phyloP scores from a whole-genome alignment of 1,284 basidiomycete species.

The Moesziomyces globuligerus region DNA sequence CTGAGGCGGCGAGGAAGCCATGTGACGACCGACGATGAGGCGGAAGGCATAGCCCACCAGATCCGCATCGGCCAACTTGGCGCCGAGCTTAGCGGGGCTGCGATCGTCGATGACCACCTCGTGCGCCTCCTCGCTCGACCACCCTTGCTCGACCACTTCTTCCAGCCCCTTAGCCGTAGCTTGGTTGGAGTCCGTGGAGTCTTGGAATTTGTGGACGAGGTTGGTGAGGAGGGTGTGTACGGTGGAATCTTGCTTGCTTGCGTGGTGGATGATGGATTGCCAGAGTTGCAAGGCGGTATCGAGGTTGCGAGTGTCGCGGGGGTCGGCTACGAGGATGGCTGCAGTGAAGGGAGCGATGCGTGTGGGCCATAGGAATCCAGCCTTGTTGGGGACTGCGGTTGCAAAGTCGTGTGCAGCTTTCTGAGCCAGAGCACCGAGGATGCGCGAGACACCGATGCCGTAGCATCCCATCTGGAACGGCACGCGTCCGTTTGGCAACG shows the following conservation, averaged over 20 bases:
- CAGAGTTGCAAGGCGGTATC: constrained; percentile 4
- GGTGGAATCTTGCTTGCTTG: neutral
- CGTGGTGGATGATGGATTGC: neutral
- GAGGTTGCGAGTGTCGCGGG: constrained; percentile 8
- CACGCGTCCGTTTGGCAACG: constrained; percentile 19
- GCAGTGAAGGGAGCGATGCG: constrained; percentile 56
- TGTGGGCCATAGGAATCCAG: constrained; percentile 62
- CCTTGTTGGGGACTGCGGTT: constrained; percentile 4
- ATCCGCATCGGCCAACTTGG: constrained; percentile 66
- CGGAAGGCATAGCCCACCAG: constrained; percentile 62
- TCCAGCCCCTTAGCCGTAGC: too few relatives aligned
- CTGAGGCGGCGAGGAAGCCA: constrained; percentile 2
- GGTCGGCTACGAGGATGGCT: constrained; percentile 22
- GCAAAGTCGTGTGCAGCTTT: constrained; percentile 19
- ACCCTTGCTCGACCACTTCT: neutral
- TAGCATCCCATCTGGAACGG: constrained; percentile 68
- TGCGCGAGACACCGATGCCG: constrained; percentile 67
- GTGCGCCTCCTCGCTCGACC: constrained; percentile 5
- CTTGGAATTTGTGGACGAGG: too few relatives aligned
- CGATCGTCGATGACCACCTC: constrained; percentile 66
- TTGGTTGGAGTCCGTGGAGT: too few relatives aligned
- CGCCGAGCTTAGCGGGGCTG: constrained; percentile 49
- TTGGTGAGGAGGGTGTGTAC: constrained; percentile 1
- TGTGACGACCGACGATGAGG: constrained; percentile 61
- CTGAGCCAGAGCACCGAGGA: constrained; percentile 66